A percentile compares a stretch with the other conserved stretches of the same genome.
Conservation (phyloP, 2,329 filamentous ascomycete genomes). For the Stemphylium vesicarium region DNA sequence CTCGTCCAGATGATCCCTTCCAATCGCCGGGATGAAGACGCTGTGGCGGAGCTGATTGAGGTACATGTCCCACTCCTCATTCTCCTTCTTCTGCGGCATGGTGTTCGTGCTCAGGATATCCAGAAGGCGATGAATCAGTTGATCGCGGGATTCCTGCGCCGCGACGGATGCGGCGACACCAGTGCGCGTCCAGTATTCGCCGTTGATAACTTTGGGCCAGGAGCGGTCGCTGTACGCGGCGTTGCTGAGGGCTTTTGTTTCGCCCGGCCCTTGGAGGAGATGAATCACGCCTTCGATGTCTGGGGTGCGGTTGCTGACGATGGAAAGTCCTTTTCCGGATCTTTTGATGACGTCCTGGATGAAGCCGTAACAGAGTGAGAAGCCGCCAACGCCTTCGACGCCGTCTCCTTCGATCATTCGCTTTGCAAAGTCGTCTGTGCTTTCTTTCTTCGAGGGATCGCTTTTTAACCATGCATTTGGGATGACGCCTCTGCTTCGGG, state of each 20-base stretch:
- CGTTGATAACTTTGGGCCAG: conserved; percentile 68
- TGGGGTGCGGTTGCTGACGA: conserved; percentile 68
- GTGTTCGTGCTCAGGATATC: conserved; percentile 61
- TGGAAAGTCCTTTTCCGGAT: conserved; percentile 51
- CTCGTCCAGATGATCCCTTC: conserved; percentile 53
- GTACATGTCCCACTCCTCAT: conserved; percentile 62
- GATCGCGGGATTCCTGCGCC: conserved; percentile 53
- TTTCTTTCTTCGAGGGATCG: conserved; percentile 40
- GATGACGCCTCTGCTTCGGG: conserved; percentile 64
- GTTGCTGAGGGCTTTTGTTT: conserved; percentile 68
- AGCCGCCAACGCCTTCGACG: conserved; percentile 66
- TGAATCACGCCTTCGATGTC: conserved; percentile 58
- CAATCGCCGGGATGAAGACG: conserved; percentile 66
- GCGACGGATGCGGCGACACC: conserved; percentile 57
- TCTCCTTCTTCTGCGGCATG: conserved; percentile 58
- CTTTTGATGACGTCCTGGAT: conserved; percentile 52
- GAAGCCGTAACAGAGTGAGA: conserved; percentile 66
- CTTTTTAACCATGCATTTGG: conserved; percentile 65
- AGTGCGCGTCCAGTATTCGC: conserved; percentile 60
- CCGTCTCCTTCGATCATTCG: conserved; percentile 62
- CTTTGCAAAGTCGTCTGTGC: conserved; percentile 60
- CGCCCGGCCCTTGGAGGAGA: conserved; percentile 56
- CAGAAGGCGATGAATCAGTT: conserved; percentile 60
- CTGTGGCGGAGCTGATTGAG: conserved; percentile 63
- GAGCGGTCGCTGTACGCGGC: conserved; percentile 63